Conservation (phyloP, 2,329 filamentous ascomycete genomes). For the Neurospora sp. region DNA sequence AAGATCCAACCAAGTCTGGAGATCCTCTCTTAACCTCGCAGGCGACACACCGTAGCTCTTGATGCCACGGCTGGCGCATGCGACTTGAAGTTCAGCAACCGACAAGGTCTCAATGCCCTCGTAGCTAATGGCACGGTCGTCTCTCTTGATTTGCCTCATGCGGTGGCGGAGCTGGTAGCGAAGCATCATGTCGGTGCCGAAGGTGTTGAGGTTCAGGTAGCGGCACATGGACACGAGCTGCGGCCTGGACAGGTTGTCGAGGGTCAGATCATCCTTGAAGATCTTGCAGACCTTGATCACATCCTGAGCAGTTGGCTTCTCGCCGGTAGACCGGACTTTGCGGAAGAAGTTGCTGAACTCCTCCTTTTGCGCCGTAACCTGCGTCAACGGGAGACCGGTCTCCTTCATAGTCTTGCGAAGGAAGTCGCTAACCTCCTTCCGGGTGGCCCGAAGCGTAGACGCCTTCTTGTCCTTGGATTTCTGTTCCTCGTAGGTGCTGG, state of each 20-base stretch:
- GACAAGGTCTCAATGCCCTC: slow-evolving; percentile 90
- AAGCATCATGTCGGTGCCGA: slow-evolving; percentile 95
- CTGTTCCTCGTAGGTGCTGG: slow-evolving; percentile 91
- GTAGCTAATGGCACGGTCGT: slow-evolving; percentile 87
- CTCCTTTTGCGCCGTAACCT: slow-evolving; percentile 76
- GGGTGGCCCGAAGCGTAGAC: slow-evolving; percentile 65
- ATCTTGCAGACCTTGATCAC: slow-evolving; percentile 99
- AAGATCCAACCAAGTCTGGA: slow-evolving; percentile 89
- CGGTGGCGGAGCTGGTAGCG: slow-evolving; percentile 94
- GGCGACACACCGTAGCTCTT: slow-evolving; percentile 88
- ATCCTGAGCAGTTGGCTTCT: slow-evolving; percentile 77
- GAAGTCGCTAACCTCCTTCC: slow-evolving; percentile 90
- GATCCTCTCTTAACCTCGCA: slow-evolving; percentile 74
- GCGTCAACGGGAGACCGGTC: slow-evolving; percentile 81
- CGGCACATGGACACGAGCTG: slow-evolving; percentile 96
- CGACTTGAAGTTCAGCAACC: slow-evolving; percentile 86
- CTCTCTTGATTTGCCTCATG: slow-evolving; percentile 98
- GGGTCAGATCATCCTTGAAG: slow-evolving; percentile 93
- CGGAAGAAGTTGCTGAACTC: slow-evolving; percentile 97
- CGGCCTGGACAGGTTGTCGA: slow-evolving; percentile 92
- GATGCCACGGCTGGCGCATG: slow-evolving; percentile 83
- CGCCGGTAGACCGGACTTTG: slow-evolving; percentile 85
- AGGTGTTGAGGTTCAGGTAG: slow-evolving; percentile 96
- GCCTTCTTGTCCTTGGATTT: slow-evolving; percentile 87
- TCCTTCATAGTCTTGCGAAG: slow-evolving; percentile 81